Conservation (phyloP, 1,284 basidiomycete species). For the Phellinidium pouzarii region DNA sequence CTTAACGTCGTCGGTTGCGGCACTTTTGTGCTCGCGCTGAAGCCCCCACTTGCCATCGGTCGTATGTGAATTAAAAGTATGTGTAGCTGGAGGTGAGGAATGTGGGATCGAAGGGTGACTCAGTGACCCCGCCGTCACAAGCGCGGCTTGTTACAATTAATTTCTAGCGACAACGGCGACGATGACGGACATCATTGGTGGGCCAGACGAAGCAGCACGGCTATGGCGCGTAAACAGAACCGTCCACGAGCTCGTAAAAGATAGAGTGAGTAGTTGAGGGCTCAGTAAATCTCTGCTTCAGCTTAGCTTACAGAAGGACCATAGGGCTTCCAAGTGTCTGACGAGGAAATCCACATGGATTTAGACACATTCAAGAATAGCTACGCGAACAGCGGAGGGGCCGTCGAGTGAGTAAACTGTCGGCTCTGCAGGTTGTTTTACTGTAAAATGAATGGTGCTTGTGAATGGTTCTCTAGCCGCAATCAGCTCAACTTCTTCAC, state of each 20-base stretch:
- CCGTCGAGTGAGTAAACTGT: slow-evolving; percentile 49
- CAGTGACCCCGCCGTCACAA: neutral
- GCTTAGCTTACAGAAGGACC: slow-evolving; percentile 14
- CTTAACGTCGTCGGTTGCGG: neutral
- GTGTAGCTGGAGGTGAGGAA: neutral
- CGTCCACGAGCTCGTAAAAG: slow-evolving; percentile 93
- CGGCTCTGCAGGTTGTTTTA: neutral
- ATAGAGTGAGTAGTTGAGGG: slow-evolving; percentile 75
- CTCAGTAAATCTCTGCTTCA: neutral
- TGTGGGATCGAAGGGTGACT: neutral
- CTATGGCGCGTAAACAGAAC: slow-evolving; percentile 97
- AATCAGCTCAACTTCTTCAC: slow-evolving; percentile 85
- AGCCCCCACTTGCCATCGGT: slow-evolving; percentile 11
- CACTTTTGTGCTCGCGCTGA: slow-evolving; percentile 1
- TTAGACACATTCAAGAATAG: slow-evolving; percentile 63
- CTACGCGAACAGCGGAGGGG: slow-evolving; percentile 58
- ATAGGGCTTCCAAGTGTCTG: slow-evolving; percentile 83
- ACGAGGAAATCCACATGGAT: slow-evolving; percentile 87
- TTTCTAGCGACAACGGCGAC: slow-evolving; percentile 22
- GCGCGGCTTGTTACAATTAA: slow-evolving; percentile 32
- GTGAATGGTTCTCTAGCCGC: slow-evolving; percentile 48
- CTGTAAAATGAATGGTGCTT: slow-evolving; percentile 6
- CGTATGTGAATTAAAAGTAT: neutral
- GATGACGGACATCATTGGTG: slow-evolving; percentile 41
- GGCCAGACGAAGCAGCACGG: slow-evolving; percentile 71